Conservation (phyloP, 2,329 filamentous ascomycete species). For the Xylariaceae sp. region DNA sequence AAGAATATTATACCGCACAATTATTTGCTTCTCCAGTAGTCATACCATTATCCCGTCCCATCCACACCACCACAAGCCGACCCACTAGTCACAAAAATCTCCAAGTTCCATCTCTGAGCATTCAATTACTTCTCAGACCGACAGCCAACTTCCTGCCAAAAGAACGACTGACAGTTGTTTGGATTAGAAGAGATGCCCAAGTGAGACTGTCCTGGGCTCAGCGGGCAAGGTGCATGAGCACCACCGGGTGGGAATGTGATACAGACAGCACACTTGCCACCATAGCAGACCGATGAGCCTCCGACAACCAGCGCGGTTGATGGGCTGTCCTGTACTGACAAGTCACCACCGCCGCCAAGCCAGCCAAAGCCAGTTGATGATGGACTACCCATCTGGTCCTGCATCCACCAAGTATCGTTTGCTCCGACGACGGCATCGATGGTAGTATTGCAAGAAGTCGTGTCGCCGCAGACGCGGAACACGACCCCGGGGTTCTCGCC, state of each 20-base stretch:
- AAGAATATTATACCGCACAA: no score
- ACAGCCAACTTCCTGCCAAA: slow-evolving; percentile 18
- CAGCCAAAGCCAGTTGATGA: slow-evolving; percentile 21
- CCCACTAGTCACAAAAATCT: no score
- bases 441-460: slow-evolving; percentile 7
- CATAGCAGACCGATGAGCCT: slow-evolving; percentile 21
- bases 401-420: slow-evolving; percentile 22
- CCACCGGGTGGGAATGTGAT: slow-evolving; percentile 23
- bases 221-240: slow-evolving; percentile 17
- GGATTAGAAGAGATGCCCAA: slow-evolving; percentile 15
- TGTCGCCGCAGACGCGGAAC: slow-evolving; percentile 25
- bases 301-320: slow-evolving; percentile 11
- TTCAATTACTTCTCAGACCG: no score
- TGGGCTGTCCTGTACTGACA: slow-evolving; percentile 15
- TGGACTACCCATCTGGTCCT: slow-evolving; percentile 25
- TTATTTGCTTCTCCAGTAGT: no score
- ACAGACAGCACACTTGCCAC: slow-evolving; percentile 24
- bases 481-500: slow-evolving; percentile 26
- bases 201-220: slow-evolving; percentile 23
- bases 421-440: slow-evolving; percentile 8
- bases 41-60: no score
- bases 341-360: slow-evolving; percentile 22
- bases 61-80: no score
- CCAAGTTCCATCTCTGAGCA: no score
- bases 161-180: slow-evolving; percentile 23